Percentiles rank a stretch among this genome's conserved stretches.
Conservation (phyloP, 2,329 filamentous ascomycete genomes). For the Aspergillus neotritici region DNA sequence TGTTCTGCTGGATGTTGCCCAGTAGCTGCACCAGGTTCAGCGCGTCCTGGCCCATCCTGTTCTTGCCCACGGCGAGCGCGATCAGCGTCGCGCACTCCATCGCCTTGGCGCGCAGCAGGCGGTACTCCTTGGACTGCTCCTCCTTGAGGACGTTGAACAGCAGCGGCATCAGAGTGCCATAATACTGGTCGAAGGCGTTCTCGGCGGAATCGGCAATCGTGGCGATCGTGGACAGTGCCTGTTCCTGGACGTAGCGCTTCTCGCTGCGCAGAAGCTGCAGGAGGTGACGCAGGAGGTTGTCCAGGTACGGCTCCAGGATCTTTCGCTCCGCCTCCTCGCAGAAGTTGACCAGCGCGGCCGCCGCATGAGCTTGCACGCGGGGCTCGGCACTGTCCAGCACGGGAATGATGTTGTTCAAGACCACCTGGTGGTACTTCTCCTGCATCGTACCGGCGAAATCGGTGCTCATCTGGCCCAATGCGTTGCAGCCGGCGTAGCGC, state of each 20-base stretch:
- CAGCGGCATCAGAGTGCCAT: slow-evolving; percentile 90
- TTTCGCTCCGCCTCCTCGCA: slow-evolving; percentile 96
- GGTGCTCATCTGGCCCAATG: slow-evolving; percentile 98
- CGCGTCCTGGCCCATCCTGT: slow-evolving; percentile 82
- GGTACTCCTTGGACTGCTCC: slow-evolving; percentile 89
- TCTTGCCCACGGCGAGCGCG: slow-evolving; percentile 84
- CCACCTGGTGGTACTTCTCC: slow-evolving; percentile 81
- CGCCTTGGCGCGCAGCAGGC: slow-evolving; percentile 86
- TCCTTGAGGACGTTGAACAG: slow-evolving; percentile 83
- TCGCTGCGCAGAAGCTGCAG: slow-evolving; percentile 83
- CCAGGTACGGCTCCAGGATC: slow-evolving; percentile 86
- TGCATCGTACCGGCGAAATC: slow-evolving; percentile 99
- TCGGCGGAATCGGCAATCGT: slow-evolving; percentile 99
- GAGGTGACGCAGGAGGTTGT: slow-evolving; percentile 75
- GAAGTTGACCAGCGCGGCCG: slow-evolving; percentile 97
- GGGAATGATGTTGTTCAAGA: slow-evolving; percentile 86
- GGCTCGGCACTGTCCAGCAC: slow-evolving; percentile 86
- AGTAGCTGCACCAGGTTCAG: slow-evolving; percentile 81
- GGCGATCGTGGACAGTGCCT: slow-evolving; percentile 93
- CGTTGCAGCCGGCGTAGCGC: slow-evolving; percentile 95
- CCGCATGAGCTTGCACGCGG: slow-evolving; percentile 92
- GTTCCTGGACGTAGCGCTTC: slow-evolving; percentile 95
- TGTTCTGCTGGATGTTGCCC: slow-evolving; percentile 76
- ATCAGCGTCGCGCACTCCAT: slow-evolving; percentile 99
- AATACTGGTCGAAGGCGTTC: slow-evolving; percentile 90